Evolutionary conservation across 1,284 basidiomycete genomes (phyloP), one percentile per base, ranked within the genome.

Genomic region (Trametes hirsuta): DNA sequence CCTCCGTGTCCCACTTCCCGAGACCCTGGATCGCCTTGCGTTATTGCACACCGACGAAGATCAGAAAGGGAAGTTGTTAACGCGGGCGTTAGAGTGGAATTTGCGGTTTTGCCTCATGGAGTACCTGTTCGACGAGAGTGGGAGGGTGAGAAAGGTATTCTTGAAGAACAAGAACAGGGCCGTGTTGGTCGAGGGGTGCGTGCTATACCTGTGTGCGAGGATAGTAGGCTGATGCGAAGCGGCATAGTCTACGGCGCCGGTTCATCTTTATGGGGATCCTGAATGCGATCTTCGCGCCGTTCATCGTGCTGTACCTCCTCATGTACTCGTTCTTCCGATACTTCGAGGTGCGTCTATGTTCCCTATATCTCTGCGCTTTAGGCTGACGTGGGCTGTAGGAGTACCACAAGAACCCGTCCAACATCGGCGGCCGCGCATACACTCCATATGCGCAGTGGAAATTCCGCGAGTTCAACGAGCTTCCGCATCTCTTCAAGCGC

Each of bases 241-340:
- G 6, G 4, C 25, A 12, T 71, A 97, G 95, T 15, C 76, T 99
- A 24, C 81, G 82, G 64, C 82, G 92, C 57, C 85, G 97, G 0
- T 93, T 99, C 72, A 87, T 97, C 61, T 97, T 99, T 74, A 97
- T 98, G 92, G 97, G 94, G 15, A 85, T 97, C 52, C 75, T 98
- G 60, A 99, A 99, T 69, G 93, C 93, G 2, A 85, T 97, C 14
- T 95, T 98, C 70, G 94, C 94, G 1, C 97, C 97, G 0, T 97
- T 98, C 77, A 98, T 99, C 69, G 93, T 99, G 37, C 78, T 96
- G n/a, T 99, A 98, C 75, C 84, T 98, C 46, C 76, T 98, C 46
- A 91, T 98, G 85, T 99, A 97, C 75, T 98, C 95, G 1, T 99
- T 99, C 84, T 99, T 99, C 82, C 93, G 96, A 14, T 99, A 99